A percentile compares a stretch with the other conserved stretches of the same genome.
phyloP scores from a whole-genome alignment of 1,284 basidiomycete genomes.

The Cutaneotrichosporon sp. region DNA sequence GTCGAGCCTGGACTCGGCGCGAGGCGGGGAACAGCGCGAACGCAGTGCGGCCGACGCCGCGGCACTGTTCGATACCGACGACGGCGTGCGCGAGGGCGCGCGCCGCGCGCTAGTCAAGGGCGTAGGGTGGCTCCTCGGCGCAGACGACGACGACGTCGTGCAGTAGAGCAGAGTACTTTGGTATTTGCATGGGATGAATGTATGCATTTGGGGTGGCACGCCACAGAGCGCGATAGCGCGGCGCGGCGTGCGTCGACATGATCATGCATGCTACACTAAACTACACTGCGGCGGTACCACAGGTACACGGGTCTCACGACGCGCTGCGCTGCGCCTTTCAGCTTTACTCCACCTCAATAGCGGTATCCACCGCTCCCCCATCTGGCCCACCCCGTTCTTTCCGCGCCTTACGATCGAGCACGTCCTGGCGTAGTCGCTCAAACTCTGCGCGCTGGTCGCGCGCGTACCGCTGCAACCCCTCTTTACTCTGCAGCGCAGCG shows the following conservation, averaged over 20 bases:
- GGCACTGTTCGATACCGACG: conserved; percentile 36
- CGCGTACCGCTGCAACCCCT: conserved; percentile 36
- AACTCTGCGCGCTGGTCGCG: conserved; percentile 36
- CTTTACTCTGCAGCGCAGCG: conserved; percentile 28
- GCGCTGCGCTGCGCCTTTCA: too few relatives aligned
- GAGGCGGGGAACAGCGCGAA: not conserved
- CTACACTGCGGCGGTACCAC: not conserved
- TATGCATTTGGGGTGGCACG: too few relatives aligned
- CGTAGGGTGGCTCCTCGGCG: conserved; percentile 49
- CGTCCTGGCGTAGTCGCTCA: conserved; percentile 35
- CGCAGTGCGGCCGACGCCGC: conserved; percentile 6
- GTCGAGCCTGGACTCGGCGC: not conserved
- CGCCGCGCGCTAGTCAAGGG: conserved; percentile 44
- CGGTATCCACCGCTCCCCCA: conserved; percentile 16
- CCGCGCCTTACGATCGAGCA: conserved; percentile 33
- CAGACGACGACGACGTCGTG: conserved; percentile 30
- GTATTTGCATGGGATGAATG: not conserved
- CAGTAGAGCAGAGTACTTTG: not conserved
- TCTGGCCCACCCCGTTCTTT: conserved; percentile 11
- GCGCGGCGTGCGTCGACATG: too few relatives aligned
- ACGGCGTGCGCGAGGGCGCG: conserved; percentile 39
- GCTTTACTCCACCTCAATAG: conserved; percentile 42
- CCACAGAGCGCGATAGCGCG: too few relatives aligned
- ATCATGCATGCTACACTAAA: too few relatives aligned
- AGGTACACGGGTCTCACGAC: not conserved